phyloP scores from a whole-genome alignment of 805 yeast genomes.

The Saccharomyces mikatae region DNA sequence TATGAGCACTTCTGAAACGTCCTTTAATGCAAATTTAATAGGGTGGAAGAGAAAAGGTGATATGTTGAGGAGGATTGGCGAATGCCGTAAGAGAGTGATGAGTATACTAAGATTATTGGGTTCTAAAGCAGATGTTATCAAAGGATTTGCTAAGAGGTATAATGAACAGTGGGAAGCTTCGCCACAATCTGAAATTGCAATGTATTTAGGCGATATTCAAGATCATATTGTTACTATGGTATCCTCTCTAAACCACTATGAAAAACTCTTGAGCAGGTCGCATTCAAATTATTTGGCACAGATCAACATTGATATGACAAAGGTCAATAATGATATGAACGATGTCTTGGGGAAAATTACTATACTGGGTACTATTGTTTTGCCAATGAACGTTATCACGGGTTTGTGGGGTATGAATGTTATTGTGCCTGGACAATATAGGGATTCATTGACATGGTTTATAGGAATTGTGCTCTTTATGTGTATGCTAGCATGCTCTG shows the following conservation, averaged over 20 bases:
- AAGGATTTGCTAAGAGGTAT: conserved; percentile 87
- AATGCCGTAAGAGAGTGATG: conserved; percentile 91
- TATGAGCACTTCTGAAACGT: conserved; percentile 29
- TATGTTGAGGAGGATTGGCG: conserved; percentile 91
- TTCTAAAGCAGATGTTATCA: conserved; percentile 94
- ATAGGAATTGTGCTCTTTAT: conserved; percentile 41
- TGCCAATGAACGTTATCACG: conserved; percentile 91
- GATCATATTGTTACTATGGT: conserved; percentile 98
- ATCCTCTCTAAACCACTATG: conserved; percentile 88
- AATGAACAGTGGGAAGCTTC: conserved; percentile 76
- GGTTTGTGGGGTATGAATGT: conserved; percentile 99
- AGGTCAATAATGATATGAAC: conserved; percentile 92
- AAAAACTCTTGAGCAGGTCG: conserved; percentile 85
- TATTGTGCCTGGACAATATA: conserved; percentile 84
- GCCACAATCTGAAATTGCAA: conserved; percentile 78
- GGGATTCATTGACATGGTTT: conserved; percentile 59
- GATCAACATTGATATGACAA: conserved; percentile 94
- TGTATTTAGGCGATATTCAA: conserved; percentile 94
- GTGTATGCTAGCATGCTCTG: conserved; percentile 39
- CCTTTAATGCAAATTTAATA: conserved; percentile 36
- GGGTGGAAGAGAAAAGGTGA: conserved; percentile 92
- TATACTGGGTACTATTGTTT: conserved; percentile 85
- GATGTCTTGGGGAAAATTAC: conserved; percentile 92
- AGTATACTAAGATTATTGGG: conserved; percentile 75
- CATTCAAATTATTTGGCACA: conserved; percentile 95